Percentiles rank a stretch among this genome's conserved stretches.
Conservation (phyloP, 371 early-diverging fungal species). For the Amoeboaphelidium occidentale region DNA sequence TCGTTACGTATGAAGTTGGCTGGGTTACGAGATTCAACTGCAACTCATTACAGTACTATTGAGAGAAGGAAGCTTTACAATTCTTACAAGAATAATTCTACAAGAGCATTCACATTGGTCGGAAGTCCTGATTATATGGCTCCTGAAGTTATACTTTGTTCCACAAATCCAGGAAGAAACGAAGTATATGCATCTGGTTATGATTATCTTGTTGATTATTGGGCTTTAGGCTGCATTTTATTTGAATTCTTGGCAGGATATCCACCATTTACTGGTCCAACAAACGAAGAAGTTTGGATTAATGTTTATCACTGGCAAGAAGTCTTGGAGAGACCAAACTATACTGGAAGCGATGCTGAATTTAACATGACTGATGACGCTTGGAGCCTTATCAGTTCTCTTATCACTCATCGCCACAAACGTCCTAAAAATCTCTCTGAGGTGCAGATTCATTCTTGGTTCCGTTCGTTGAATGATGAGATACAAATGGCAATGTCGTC, state of each 20-base stretch:
- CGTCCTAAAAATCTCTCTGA: neutral
- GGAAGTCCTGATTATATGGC: slow-evolving; percentile 65
- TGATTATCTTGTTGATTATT: slow-evolving; percentile 53
- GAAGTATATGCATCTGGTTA: slow-evolving; percentile 20
- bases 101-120: slow-evolving; percentile 18
- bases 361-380: slow-evolving; percentile 40
- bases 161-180: slow-evolving; percentile 11
- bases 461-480: slow-evolving; percentile 6
- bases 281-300: slow-evolving; percentile 47
- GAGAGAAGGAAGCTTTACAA: slow-evolving; percentile 25
- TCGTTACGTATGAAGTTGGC: slow-evolving; percentile 29
- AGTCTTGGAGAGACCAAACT: slow-evolving; percentile 39
- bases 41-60: slow-evolving; percentile 14
- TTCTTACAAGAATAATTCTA: slow-evolving; percentile 1
- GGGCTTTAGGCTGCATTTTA: slow-evolving; percentile 70
- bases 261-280: slow-evolving; percentile 50
- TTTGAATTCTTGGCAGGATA: slow-evolving; percentile 55
- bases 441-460: slow-evolving; percentile 2
- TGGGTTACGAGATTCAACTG: slow-evolving; percentile 20
- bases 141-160: slow-evolving; percentile 33
- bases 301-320: slow-evolving; percentile 54
- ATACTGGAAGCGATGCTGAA: slow-evolving; percentile 38
- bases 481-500: neutral
- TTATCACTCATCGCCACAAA: slow-evolving; percentile 1
- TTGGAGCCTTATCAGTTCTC: slow-evolving; percentile 39